These are phyloP conservation scores for Populus pruinosa DNA, from an alignment of 345 rosid species.

Conservation along the genomic window DNA sequence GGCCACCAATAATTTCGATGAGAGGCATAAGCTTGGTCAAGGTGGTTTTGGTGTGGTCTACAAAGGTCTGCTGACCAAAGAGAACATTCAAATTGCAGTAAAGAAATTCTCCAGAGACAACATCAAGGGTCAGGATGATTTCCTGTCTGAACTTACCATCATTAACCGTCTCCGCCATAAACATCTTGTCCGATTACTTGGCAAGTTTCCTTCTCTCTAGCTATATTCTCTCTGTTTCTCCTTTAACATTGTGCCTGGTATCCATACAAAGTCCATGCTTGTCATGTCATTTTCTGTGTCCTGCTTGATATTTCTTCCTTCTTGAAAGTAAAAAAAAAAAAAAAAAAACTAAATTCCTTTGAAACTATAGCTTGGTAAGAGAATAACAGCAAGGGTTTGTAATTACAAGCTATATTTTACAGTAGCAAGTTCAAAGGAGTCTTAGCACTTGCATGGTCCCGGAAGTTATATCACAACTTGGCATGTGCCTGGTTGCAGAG, in stretches of 20 bases:
- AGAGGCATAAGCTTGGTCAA: slow-evolving; percentile 46
- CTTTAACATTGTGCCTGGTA: neutral
- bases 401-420: neutral
- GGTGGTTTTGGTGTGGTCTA: slow-evolving; percentile 58
- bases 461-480: neutral
- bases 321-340: neutral
- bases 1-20: slow-evolving; percentile 60
- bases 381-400: neutral
- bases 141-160: slow-evolving; percentile 56
- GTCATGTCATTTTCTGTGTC: neutral
- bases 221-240: neutral
- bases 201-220: slow-evolving; percentile 19
- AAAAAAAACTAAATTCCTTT: neutral
- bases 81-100: slow-evolving; percentile 46
- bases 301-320: neutral
- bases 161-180: slow-evolving; percentile 59
- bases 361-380: neutral
- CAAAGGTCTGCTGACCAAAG: slow-evolving; percentile 41
- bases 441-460: neutral
- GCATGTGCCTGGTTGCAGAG: neutral
- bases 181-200: slow-evolving; percentile 51
- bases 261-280: neutral
- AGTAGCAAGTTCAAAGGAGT: neutral
- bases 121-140: slow-evolving; percentile 43
- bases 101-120: slow-evolving; percentile 46